These are phyloP conservation scores for Pestalotiopsis sp. DNA, from an alignment of 2,329 filamentous ascomycete species.

Conservation along the genomic window DNA sequence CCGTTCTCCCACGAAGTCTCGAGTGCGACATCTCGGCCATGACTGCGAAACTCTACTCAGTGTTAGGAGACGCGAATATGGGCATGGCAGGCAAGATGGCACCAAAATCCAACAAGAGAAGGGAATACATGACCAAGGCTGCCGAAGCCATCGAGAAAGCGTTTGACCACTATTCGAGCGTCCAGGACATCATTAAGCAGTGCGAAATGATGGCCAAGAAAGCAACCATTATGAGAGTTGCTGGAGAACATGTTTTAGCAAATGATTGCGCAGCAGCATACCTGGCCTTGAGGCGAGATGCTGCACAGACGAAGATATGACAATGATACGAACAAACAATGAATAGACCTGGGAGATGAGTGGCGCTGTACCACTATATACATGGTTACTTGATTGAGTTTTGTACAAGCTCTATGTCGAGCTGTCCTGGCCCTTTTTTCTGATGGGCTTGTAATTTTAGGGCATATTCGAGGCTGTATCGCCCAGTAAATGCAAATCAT, in stretches of 20 bases:
- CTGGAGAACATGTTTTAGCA: constrained; percentile 64
- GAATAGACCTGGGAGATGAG: neutral
- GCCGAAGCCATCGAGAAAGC: constrained; percentile 64
- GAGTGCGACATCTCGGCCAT: constrained; percentile 69
- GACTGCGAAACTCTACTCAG: constrained; percentile 67
- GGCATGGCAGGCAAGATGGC: constrained; percentile 67
- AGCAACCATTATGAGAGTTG: constrained; percentile 72
- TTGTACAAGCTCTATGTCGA: constrained; percentile 11
- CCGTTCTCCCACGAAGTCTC: constrained; percentile 74
- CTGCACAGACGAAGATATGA: constrained; percentile 26
- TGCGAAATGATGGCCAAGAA: constrained; percentile 84
- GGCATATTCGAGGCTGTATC: neutral
- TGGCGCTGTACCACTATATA: constrained; percentile 2
- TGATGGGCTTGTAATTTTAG: neutral
- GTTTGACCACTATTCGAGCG: constrained; percentile 64
- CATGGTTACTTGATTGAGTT: neutral
- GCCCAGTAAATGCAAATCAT: neutral
- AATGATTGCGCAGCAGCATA: constrained; percentile 71
- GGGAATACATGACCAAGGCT: constrained; percentile 61
- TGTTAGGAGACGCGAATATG: constrained; percentile 77
- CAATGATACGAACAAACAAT: neutral
- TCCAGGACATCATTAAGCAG: constrained; percentile 71
- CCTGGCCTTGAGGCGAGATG: constrained; percentile 55
- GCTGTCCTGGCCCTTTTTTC: neutral
- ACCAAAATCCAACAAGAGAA: constrained; percentile 45